Evolutionary conservation across 2,329 filamentous ascomycete genomes (phyloP).

Genomic region (Epichloe bromicola): DNA sequence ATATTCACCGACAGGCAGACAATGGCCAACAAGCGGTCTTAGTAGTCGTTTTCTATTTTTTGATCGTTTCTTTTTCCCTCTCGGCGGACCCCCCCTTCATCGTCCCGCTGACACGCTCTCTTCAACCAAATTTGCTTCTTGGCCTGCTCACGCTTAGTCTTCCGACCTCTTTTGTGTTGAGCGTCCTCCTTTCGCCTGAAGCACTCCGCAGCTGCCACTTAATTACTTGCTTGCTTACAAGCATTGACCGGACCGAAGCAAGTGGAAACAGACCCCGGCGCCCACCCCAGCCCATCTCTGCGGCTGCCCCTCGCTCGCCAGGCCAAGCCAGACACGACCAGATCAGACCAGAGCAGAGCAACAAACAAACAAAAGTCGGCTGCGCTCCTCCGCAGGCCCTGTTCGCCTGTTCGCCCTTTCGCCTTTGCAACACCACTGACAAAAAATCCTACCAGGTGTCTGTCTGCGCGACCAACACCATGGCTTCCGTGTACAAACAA

Average conservation of each 20-base stretch:
- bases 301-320: background rate
- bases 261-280: background rate
- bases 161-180: too few relatives aligned
- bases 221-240: background rate
- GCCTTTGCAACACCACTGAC: background rate
- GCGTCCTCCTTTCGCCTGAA: too few relatives aligned
- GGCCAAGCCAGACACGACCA: background rate
- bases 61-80: background rate
- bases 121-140: background rate
- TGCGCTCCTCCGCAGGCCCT: background rate
- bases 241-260: background rate
- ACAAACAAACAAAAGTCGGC: background rate
- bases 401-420: background rate
- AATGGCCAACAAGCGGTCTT: too few relatives aligned
- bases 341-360: background rate
- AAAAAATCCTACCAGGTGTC: background rate
- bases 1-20: background rate
- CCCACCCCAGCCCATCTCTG: background rate
- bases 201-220: background rate
- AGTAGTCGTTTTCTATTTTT: background rate
- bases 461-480: constrained; percentile 11
- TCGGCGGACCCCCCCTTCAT: background rate
- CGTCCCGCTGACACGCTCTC: background rate
- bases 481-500: constrained; percentile 49
- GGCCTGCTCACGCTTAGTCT: too few relatives aligned